Percentiles rank a stretch among this genome's conserved stretches.
These are phyloP conservation scores for Cryptosporidium canis DNA, from an alignment of 169 alveolate genomes.

Conservation along the genomic window DNA sequence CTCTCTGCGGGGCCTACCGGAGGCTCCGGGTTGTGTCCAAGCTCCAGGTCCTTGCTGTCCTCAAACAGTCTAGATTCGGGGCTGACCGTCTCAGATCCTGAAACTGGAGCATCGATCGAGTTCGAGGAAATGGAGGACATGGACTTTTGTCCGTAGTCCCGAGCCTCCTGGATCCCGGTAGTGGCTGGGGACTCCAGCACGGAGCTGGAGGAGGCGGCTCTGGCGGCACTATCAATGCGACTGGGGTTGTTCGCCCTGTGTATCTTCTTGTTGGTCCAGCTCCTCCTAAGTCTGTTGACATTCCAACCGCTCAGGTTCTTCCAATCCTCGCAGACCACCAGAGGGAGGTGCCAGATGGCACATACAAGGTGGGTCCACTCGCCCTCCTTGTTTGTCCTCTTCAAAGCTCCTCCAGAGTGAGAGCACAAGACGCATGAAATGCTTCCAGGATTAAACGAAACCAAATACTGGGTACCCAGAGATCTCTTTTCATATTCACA, in stretches of 20 bases:
- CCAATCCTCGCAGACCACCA: slow-evolving; percentile 57
- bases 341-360: slow-evolving; percentile 61
- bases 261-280: slow-evolving; percentile 49
- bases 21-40: not conserved
- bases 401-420: slow-evolving; percentile 59
- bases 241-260: not conserved
- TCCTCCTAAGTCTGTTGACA: slow-evolving; percentile 12
- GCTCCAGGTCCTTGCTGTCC: not conserved
- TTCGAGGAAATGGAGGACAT: not conserved
- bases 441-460: slow-evolving; percentile 57
- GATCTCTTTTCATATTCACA: slow-evolving; percentile 53
- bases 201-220: not conserved
- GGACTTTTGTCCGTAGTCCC: not conserved
- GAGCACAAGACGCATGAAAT: slow-evolving; percentile 30
- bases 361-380: slow-evolving; percentile 58
- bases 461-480: slow-evolving; percentile 55
- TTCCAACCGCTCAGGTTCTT: slow-evolving; percentile 43
- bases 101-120: not conserved
- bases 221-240: not conserved
- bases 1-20: not conserved
- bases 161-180: not conserved
- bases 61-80: not conserved
- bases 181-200: not conserved
- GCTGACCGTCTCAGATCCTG: not conserved
- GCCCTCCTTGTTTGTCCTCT: slow-evolving; percentile 29